phyloP scores from a whole-genome alignment of 2,329 filamentous ascomycete genomes.

The Stromatinia cepivora region DNA sequence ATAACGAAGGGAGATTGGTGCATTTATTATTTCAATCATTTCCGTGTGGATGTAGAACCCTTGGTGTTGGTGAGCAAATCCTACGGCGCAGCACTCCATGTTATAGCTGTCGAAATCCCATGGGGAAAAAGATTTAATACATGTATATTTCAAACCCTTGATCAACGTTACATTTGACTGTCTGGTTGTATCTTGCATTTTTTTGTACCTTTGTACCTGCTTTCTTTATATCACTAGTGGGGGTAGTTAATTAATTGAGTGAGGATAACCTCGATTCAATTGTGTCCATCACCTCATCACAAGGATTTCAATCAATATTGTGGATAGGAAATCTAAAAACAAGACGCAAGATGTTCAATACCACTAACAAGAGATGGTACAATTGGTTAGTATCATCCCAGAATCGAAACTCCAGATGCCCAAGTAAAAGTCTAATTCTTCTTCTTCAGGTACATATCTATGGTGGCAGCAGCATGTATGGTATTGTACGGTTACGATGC shows the following conservation, averaged over 20 bases:
- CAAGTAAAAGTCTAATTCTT: not conserved
- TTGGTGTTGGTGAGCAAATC: not conserved
- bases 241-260: not conserved
- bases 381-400: slow-evolving; percentile 17
- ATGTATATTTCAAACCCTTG: slow-evolving; percentile 3
- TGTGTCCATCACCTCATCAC: not conserved
- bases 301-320: not conserved
- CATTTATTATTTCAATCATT: slow-evolving; percentile 18
- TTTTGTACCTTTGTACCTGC: not conserved
- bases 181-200: not conserved
- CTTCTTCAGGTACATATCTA: slow-evolving; percentile 59
- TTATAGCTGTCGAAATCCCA: not conserved
- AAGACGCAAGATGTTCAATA: slow-evolving; percentile 14
- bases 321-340: not conserved
- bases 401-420: not conserved
- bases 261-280: not conserved
- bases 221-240: not conserved
- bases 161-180: not conserved
- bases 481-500: slow-evolving; percentile 77
- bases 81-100: slow-evolving; percentile 7
- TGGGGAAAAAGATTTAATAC: not conserved
- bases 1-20: slow-evolving; percentile 11
- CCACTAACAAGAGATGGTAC: slow-evolving; percentile 20
- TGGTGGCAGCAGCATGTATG: slow-evolving; percentile 71
- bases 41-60: slow-evolving; percentile 13